Percentiles rank a stretch among this genome's conserved stretches.
Conservation (phyloP, 2,329 filamentous ascomycete genomes). For the Cordyceps militaris region DNA sequence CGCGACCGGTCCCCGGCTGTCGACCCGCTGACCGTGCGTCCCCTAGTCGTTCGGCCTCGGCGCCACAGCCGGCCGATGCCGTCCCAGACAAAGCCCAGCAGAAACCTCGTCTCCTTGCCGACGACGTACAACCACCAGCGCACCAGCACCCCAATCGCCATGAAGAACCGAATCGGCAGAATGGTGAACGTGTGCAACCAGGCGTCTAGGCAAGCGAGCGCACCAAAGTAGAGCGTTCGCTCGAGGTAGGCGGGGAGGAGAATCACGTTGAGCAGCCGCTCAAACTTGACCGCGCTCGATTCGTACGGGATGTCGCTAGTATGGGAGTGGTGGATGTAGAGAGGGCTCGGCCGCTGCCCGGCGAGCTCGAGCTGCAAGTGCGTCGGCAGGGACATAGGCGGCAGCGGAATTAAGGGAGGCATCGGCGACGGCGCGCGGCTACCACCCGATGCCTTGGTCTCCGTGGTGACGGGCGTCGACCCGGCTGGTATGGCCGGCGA, state of each 20-base stretch:
- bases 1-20: slow-evolving; percentile 32
- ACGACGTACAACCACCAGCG: slow-evolving; percentile 73
- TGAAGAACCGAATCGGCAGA: slow-evolving; percentile 77
- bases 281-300: slow-evolving; percentile 84
- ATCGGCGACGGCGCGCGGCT: slow-evolving; percentile 40
- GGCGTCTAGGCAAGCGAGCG: slow-evolving; percentile 84
- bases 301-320: slow-evolving; percentile 68
- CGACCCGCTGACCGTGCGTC: slow-evolving; percentile 24
- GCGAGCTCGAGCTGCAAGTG: slow-evolving; percentile 59
- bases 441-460: slow-evolving; percentile 18
- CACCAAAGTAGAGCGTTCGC: slow-evolving; percentile 77
- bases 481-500: slow-evolving; percentile 21
- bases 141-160: slow-evolving; percentile 68
- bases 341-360: slow-evolving; percentile 52
- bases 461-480: slow-evolving; percentile 15
- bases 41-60: slow-evolving; percentile 41
- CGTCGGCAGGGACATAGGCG: slow-evolving; percentile 60
- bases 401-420: slow-evolving; percentile 50
- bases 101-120: slow-evolving; percentile 62
- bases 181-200: slow-evolving; percentile 98
- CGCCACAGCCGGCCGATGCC: slow-evolving; percentile 75
- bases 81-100: slow-evolving; percentile 70
- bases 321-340: slow-evolving; percentile 58
- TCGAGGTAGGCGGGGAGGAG: slow-evolving; percentile 77
- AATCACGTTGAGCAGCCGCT: slow-evolving; percentile 83